A percentile compares a stretch with the other conserved stretches of the same genome.
phyloP scores from a whole-genome alignment of 2,329 filamentous ascomycete genomes.

The Colletotrichum sp. region DNA sequence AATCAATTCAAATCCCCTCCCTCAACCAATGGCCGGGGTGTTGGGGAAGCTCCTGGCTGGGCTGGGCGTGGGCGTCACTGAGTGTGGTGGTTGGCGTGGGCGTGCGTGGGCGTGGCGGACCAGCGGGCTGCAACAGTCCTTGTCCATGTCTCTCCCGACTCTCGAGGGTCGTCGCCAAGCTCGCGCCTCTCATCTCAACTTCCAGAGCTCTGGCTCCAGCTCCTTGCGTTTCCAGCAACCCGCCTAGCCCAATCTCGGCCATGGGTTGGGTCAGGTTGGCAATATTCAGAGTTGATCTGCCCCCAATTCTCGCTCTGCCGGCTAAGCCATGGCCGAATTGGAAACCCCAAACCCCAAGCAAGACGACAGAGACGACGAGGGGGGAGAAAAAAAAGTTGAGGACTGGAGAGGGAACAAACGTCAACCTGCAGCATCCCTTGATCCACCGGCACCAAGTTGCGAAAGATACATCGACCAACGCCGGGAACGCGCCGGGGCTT shows the following conservation, averaged over 20 bases:
- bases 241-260: neutral
- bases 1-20: constrained; percentile 4
- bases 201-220: neutral
- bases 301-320: neutral
- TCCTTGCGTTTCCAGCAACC: neutral
- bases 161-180: neutral
- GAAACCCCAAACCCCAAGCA: neutral
- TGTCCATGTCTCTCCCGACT: neutral
- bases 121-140: constrained; percentile 16
- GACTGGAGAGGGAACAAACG: constrained; percentile 5
- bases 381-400: neutral
- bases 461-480: neutral
- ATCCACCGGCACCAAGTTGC: neutral
- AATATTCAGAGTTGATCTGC: neutral
- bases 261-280: neutral
- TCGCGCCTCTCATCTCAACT: neutral
- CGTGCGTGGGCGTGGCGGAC: neutral
- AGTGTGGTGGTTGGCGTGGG: neutral
- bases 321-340: neutral
- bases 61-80: neutral
- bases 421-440: neutral
- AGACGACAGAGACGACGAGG: neutral
- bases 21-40: constrained; percentile 28
- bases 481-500: neutral
- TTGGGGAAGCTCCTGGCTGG: constrained; percentile 27